phyloP scores from a whole-genome alignment of 208 protist genomes.

The Strigomonas culicis region DNA sequence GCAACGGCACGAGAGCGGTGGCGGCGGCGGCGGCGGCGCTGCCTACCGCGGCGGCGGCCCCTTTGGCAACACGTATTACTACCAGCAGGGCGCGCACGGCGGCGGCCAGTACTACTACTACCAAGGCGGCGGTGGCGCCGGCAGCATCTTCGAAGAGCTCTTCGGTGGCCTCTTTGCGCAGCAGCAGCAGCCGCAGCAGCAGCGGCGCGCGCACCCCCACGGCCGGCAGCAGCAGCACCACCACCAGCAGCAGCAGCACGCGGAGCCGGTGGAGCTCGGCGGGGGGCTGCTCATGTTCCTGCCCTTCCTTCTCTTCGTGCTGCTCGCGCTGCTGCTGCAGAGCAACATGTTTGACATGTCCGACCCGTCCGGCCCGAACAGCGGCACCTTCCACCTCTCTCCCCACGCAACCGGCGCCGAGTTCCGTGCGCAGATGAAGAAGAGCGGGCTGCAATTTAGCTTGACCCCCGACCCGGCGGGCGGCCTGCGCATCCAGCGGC shows the following conservation, averaged over 20 bases:
- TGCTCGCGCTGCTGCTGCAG: slow-evolving; percentile 71
- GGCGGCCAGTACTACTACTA: not conserved
- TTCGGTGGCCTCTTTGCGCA: not conserved
- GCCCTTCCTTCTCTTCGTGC: slow-evolving; percentile 65
- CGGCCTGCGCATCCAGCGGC: slow-evolving; percentile 42
- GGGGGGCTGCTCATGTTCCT: slow-evolving; percentile 56
- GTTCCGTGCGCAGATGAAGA: not conserved
- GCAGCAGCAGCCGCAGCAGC: not conserved
- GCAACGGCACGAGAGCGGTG: slow-evolving; percentile 75
- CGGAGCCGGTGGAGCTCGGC: slow-evolving; percentile 37
- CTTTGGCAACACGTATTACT: slow-evolving; percentile 38
- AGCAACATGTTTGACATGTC: slow-evolving; percentile 43
- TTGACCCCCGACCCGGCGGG: slow-evolving; percentile 51
- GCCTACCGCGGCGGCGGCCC: slow-evolving; percentile 4
- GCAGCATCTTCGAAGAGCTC: slow-evolving; percentile 4
- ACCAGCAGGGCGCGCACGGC: not conserved
- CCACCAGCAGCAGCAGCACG: not conserved
- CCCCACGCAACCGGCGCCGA: not conserved
- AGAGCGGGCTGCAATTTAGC: slow-evolving; percentile 33
- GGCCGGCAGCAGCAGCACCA: not conserved
- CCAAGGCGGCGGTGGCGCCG: not conserved
- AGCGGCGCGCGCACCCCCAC: not conserved
- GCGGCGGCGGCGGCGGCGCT: slow-evolving; percentile 7
- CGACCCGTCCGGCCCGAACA: slow-evolving; percentile 17
- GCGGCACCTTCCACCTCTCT: not conserved